Evolutionary conservation across 371 early-diverging fungal species (phyloP).

Genomic region (Cokeromyces recurvatus): DNA sequence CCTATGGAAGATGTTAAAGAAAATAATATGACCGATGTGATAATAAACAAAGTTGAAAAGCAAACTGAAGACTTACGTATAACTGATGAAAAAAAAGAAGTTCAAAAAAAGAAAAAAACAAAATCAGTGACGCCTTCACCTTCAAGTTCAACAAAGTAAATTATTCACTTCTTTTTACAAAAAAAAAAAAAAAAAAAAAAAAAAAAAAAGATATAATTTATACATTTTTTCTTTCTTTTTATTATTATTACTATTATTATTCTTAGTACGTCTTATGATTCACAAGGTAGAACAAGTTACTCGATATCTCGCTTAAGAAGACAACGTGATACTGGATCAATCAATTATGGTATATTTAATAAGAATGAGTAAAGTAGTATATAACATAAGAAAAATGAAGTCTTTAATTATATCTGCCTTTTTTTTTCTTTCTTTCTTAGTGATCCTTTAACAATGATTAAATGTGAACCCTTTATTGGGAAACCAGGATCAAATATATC

Average conservation of each 20-base stretch:
- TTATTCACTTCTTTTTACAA: too few relatives aligned
- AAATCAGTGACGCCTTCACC: conserved; percentile 8
- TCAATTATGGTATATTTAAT: conserved; percentile 29
- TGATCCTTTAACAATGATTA: conserved; percentile 79
- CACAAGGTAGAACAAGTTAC: conserved; percentile 41
- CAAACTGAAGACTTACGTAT: conserved; percentile 3
- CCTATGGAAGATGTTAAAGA: conserved; percentile 4
- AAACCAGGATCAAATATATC: conserved; percentile 60
- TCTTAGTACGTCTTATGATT: too few relatives aligned
- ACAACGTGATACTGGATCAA: conserved; percentile 27
- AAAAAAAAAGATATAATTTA: too few relatives aligned
- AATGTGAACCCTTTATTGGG: conserved; percentile 73
- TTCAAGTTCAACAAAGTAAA: conserved; percentile 2
- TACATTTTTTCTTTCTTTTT: too few relatives aligned
- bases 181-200: too few relatives aligned
- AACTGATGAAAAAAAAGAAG: neutral
- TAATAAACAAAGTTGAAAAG: neutral
- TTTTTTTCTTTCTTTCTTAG: conserved; percentile 20
- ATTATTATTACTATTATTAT: too few relatives aligned
- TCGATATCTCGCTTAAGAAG: conserved; percentile 35
- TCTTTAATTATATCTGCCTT: neutral
- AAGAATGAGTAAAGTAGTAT: conserved; percentile 35
- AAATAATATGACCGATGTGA: neutral
- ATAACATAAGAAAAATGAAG: neutral
- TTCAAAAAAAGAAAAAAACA: neutral